Conservation (phyloP, 2,329 filamentous ascomycete species). For the Teratosphaeria viscida region DNA sequence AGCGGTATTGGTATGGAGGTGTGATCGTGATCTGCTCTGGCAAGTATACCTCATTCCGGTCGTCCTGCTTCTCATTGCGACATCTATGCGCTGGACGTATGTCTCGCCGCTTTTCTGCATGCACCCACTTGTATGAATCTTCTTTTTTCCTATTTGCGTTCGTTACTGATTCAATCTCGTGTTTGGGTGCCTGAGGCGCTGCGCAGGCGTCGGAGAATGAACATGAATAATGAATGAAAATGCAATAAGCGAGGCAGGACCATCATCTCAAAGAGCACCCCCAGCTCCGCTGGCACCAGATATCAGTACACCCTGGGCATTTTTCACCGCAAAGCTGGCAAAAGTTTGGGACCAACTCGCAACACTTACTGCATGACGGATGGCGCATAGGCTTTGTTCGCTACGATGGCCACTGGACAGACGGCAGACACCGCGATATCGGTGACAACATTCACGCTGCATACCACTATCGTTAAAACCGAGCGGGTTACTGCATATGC, state of each 20-base stretch:
- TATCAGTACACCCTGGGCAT: not conserved
- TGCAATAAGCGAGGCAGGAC: not conserved
- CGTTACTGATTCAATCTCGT: not conserved
- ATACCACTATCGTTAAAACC: not conserved
- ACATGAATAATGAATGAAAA: not conserved
- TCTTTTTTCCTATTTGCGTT: not conserved
- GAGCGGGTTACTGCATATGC: not conserved
- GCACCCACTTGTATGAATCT: not conserved
- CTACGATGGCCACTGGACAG: not conserved
- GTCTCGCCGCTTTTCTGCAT: not conserved
- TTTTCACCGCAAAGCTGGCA: not conserved
- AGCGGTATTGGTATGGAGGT: not conserved
- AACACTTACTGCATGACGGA: not conserved
- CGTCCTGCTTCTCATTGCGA: not conserved
- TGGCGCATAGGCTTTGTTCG: not conserved
- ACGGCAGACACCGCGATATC: not conserved
- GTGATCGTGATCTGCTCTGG: not conserved
- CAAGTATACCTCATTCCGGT: not conserved
- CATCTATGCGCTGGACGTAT: not conserved
- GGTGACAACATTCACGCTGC: not conserved
- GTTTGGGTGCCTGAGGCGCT: not conserved
- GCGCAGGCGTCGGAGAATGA: not conserved
- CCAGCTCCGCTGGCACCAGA: not conserved
- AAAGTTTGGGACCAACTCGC: not conserved
- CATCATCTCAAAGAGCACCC: not conserved